Evolutionary conservation across 83 land plant species (phyloP), one percentile per base, ranked within the genome.

Genomic region (Picea abies): DNA sequence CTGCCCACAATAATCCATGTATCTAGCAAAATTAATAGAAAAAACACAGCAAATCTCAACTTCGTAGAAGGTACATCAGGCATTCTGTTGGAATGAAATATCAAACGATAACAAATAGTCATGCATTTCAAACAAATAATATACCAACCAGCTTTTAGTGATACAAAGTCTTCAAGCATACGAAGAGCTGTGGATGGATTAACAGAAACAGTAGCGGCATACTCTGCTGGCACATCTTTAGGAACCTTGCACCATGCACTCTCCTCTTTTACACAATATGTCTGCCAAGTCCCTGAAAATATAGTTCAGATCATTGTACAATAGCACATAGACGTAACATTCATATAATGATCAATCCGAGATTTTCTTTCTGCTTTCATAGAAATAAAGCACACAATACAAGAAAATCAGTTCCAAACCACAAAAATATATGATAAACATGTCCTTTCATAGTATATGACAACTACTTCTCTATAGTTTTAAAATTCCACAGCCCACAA

Each of bases 161-260:
- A 77, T 8, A 87, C 88, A 83, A 95, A 91, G 79, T 97, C 99
- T 65, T 92, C 89, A 56, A 97, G 91, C 99, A 97, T 94, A 23
- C 98, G 87, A 35, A 95, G 79, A 73, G 99, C 97, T 66, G 98
- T 94, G 82, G 94, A 82, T 44, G 99, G 99, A 91, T 97, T 97
- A 58, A 97, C 93, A 78, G 88, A 88, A 39, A 94, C 63, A 16
- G 99, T 94, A 3, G 98, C 97, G 63, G 94, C 96, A 91, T 95
- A 97, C 85, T 97, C 95, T 67, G 89, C 80, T 3, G 99, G 99
- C 37, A 91, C 84, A 86, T 91, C 91, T 68, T 94, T 91, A 37
- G 69, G 88, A 22, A 97, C 85, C 85, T 90, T 94, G 87, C 95
- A 94, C 99, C 99, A 97, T 9, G 85, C 87, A 83, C 86, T 81